These are phyloP conservation scores for Suhomyces pyralidae DNA, from an alignment of 805 yeast species.

Conservation along the genomic window DNA sequence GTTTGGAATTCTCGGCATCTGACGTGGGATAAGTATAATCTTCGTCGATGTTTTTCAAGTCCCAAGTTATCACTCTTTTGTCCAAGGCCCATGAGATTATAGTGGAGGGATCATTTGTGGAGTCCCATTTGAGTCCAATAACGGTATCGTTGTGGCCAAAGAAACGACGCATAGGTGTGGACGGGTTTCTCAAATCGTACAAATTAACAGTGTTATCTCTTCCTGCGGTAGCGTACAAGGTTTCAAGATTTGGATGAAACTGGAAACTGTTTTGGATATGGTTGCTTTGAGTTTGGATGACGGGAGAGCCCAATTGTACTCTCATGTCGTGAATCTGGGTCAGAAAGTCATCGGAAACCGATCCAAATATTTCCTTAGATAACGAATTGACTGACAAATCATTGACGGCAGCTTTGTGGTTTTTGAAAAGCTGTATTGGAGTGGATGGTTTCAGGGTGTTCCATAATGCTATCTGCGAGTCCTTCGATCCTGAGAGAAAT, in stretches of 20 bases:
- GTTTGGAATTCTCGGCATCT: constrained; percentile 43
- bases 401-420: constrained; percentile 60
- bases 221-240: constrained; percentile 72
- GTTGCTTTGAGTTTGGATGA: constrained; percentile 42
- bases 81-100: constrained; percentile 63
- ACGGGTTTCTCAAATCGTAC: constrained; percentile 70
- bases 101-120: constrained; percentile 45
- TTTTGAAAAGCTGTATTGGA: constrained; percentile 48
- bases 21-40: constrained; percentile 41
- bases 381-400: constrained; percentile 57
- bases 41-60: constrained; percentile 55
- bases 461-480: constrained; percentile 70
- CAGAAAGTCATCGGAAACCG: constrained; percentile 66
- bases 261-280: constrained; percentile 67
- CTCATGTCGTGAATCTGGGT: constrained; percentile 63
- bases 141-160: constrained; percentile 58
- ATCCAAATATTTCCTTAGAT: constrained; percentile 50
- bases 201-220: constrained; percentile 69
- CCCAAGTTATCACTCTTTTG: constrained; percentile 74
- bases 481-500: constrained; percentile 65
- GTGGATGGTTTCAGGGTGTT: constrained; percentile 43
- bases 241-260: constrained; percentile 55
- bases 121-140: constrained; percentile 46
- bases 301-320: constrained; percentile 29
- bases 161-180: constrained; percentile 57